Evolutionary conservation across 805 yeast species (phyloP).

Genomic region (Candida peoriensis): DNA sequence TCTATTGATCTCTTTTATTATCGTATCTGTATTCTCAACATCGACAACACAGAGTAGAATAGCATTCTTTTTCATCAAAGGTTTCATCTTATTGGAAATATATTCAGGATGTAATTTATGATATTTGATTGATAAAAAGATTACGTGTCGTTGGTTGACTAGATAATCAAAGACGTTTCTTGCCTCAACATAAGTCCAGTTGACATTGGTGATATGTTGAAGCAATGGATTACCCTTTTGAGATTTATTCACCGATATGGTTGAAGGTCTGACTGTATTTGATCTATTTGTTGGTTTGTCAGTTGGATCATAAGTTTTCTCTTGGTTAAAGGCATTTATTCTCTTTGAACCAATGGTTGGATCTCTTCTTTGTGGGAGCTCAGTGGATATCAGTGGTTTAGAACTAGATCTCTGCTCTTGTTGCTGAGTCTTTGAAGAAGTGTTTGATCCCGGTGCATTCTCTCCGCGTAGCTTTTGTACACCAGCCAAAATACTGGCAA

Average conservation of each 20-base stretch:
- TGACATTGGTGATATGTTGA: slow-evolving; percentile 45
- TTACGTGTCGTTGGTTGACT: slow-evolving; percentile 48
- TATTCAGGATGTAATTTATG: slow-evolving; percentile 77
- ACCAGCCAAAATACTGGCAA: slow-evolving; percentile 68
- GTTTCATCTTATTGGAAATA: slow-evolving; percentile 50
- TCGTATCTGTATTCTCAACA: slow-evolving; percentile 49
- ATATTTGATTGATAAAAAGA: slow-evolving; percentile 65
- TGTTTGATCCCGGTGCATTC: slow-evolving; percentile 25
- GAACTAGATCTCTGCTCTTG: slow-evolving; percentile 1
- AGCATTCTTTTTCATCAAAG: slow-evolving; percentile 37
- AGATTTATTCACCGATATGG: slow-evolving; percentile 53
- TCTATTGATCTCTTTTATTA: slow-evolving; percentile 35
- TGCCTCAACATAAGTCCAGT: slow-evolving; percentile 45
- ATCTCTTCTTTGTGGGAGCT: not conserved
- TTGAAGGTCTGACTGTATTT: slow-evolving; percentile 15
- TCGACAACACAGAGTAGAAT: slow-evolving; percentile 61
- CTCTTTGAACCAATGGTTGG: not conserved
- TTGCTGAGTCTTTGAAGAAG: slow-evolving; percentile 2
- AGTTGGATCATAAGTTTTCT: not conserved
- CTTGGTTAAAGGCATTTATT: slow-evolving; percentile 1
- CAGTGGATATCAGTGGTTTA: not conserved
- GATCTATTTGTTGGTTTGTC: not conserved
- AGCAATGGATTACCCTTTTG: slow-evolving; percentile 74
- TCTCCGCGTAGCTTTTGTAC: slow-evolving; percentile 43
- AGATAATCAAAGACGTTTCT: slow-evolving; percentile 58